A percentile compares a stretch with the other conserved stretches of the same genome.
These are phyloP conservation scores for Alnus rubra DNA, from an alignment of 306 rosid genomes.

Conservation along the genomic window DNA sequence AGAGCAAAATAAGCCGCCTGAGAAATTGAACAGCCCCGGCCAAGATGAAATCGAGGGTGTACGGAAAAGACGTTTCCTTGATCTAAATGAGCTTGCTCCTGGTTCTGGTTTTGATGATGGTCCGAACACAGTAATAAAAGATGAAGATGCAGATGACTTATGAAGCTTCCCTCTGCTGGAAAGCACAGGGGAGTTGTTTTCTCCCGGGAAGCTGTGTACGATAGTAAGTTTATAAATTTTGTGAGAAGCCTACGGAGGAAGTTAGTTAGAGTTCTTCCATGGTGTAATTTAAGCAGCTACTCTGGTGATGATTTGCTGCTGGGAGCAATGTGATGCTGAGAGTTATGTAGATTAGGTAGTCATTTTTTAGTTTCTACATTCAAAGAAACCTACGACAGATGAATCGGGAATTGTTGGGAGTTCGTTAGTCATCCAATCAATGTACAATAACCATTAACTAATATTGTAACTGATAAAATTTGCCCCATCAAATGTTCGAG, in stretches of 20 bases:
- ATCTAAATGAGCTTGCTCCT: conserved; percentile 95
- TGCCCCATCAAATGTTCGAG: conserved; percentile 48
- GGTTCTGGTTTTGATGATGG: conserved; percentile 89
- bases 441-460: conserved; percentile 74
- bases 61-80: conserved; percentile 77
- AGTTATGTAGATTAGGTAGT: conserved; percentile 87
- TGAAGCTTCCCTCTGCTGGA: conserved; percentile 52
- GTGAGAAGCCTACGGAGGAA: conserved; percentile 62
- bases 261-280: conserved; percentile 60
- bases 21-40: conserved; percentile 63
- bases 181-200: conserved; percentile 31
- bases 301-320: conserved; percentile 59
- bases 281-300: conserved; percentile 58
- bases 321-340: conserved; percentile 64
- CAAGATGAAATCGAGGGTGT: conserved; percentile 73
- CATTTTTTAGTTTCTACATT: conserved; percentile 76
- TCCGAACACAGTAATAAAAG: conserved; percentile 65
- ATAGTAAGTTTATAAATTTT: conserved; percentile 75
- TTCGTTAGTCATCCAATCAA: conserved; percentile 60
- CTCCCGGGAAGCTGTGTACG: conserved; percentile 63
- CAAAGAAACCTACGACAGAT: conserved; percentile 50
- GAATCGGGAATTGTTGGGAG: conserved; percentile 71
- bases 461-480: conserved; percentile 56
- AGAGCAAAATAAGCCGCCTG: conserved; percentile 63
- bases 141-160: conserved; percentile 63